Base-by-base conservation (phyloP, 352 stramenopile genomes). In the Globisporangium rhizosaccharum region DNA sequence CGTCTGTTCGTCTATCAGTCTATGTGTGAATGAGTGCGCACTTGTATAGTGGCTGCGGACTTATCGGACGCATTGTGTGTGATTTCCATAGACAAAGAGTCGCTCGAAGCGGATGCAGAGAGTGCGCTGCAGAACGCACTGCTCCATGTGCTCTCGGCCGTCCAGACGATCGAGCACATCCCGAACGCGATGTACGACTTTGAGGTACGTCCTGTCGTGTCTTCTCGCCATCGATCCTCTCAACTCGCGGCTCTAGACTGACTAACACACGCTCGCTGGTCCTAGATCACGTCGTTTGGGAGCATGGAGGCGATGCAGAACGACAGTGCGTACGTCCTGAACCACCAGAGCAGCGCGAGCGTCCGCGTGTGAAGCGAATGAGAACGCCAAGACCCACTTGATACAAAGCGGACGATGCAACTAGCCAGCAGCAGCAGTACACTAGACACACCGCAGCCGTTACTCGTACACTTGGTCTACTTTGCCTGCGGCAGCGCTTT, bases 131-230 rank as follows among this genome's bases (percentile, higher is more conserved):
- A 90, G 61, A 75, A 87, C 58, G 66, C 71, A 8, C 58, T 94
- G 57, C 61, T 94, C 26, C 82, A 92, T 28, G 87, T 94, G 63
- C 53, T 91, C 10, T 73, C 76, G 59, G 76, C 74, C 1, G 84
- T 94, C 36, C 84, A 94, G 68, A 78, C 65, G 33, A 90, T 90
- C 47, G 79, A 90, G 33, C 82, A 92, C 66, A 88, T 94, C 45
- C 79, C 84, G 3, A 80, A 71, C 60, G 78, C 71, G 30, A 94
- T 91, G 76, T 94, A 94, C 66, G 76, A 94, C 66, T 94, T 91
- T 64, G 82, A 94, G 68, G 71, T 85, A 46, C 30, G 59, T 53
- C 20, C 33, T 39, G 33, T 12, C 7, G 33, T 3, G 6, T 39
- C 33, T 10, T 39, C 33, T 1, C 2, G 5, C 7, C 33, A 1